Evolutionary conservation across 306 rosid genomes (phyloP), one percentile per base, ranked within the genome.

Genomic region (Malus asiatica): DNA sequence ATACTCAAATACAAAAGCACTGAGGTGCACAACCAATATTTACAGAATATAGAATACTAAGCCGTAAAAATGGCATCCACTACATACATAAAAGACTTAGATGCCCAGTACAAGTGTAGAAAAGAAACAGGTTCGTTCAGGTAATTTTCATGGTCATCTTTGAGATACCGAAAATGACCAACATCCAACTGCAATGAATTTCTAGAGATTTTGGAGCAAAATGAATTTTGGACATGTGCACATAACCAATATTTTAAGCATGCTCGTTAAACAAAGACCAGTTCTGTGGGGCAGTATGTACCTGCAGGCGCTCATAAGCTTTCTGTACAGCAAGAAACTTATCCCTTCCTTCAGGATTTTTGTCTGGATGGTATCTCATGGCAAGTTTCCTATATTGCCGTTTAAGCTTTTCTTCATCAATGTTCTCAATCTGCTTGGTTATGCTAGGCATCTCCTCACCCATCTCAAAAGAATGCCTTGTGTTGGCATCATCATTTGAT

Each of bases 251-350:
- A 46, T 11, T 62, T 12, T 29, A 58, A 59, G 68, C 57, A 62
- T 12, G n/a, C 18, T 61, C 20, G 27, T 73, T 73, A 18, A 25
- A 44, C 27, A 27, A 25, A 44, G 27, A 18, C 66, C 8, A n/a
- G 27, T 52, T 71, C 11, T 48, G 71, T 23, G 46, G 76, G 72
- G 45, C 52, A 29, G 48, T 76, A 51, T 51, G 77, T 88, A 95
- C 99, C 99, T 95, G 99, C 74, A 95, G 87, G 68, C 99, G 96
- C 80, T 95, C 99, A 82, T 95, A 95, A 62, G 99, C 99, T 90
- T 95, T 95, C 89, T 95, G 99, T 68, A 95, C 96, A 52, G 97
- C 93, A 86, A 90, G 97, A 83, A 95, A 95, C 78, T 79, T 95
- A 13, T 95, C 99, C 83, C 99, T 89, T 81, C 99, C 99, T 86